Evolutionary conservation across 192 early-diverging fungal species (phyloP).

Genomic region (Rhizoclosmatium sp.): DNA sequence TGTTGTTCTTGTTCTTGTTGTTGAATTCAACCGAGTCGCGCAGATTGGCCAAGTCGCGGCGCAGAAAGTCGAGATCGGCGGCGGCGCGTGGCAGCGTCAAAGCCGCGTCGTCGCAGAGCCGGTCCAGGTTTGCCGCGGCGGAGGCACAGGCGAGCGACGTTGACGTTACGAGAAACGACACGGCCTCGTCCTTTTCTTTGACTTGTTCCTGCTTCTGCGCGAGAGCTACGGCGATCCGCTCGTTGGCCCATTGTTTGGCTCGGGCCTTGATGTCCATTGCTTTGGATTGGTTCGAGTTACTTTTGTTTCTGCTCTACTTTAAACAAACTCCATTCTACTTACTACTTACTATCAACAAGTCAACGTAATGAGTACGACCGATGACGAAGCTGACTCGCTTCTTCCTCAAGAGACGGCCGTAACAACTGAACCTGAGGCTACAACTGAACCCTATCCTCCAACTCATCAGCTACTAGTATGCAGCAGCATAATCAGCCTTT

Average conservation of each 20-base stretch:
- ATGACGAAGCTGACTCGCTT: no score
- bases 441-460: no score
- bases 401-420: no score
- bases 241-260: slow-evolving; percentile 16
- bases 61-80: not conserved
- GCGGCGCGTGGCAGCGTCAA: not conserved
- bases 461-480: no score
- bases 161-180: not conserved
- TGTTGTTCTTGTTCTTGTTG: not conserved
- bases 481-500: no score
- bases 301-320: not conserved
- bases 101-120: slow-evolving; percentile 8
- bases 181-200: not conserved
- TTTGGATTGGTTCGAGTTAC: not conserved
- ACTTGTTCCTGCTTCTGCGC: not conserved
- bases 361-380: no score
- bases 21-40: not conserved
- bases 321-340: no score
- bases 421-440: no score
- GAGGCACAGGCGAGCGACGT: not conserved
- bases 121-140: slow-evolving; percentile 2
- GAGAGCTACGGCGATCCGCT: not conserved
- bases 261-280: not conserved
- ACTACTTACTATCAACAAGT: no score
- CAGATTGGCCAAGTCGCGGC: not conserved